phyloP scores from a whole-genome alignment of 768 basidiomycete genomes.

The Amanita exitialis region DNA sequence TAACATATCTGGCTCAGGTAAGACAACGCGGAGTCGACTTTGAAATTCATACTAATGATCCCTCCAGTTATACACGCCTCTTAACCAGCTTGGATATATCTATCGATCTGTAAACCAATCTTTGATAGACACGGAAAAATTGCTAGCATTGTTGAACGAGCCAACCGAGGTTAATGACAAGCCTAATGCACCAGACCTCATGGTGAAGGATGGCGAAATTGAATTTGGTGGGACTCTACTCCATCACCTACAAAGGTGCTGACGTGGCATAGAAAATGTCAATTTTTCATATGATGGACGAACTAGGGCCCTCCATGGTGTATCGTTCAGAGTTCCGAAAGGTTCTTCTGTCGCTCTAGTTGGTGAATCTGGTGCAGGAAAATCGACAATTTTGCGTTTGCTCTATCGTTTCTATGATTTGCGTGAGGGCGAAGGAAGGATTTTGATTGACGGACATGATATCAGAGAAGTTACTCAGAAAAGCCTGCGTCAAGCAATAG shows the following conservation, averaged over 20 bases:
- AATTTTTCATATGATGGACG: slow-evolving; percentile 77
- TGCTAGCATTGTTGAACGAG: slow-evolving; percentile 73
- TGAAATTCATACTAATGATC: slow-evolving; percentile 5
- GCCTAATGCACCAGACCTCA: slow-evolving; percentile 63
- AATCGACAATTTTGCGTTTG: slow-evolving; percentile 78
- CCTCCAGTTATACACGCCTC: slow-evolving; percentile 54
- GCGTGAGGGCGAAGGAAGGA: slow-evolving; percentile 65
- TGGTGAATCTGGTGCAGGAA: slow-evolving; percentile 74
- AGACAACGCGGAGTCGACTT: slow-evolving; percentile 7
- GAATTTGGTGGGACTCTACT: slow-evolving; percentile 60
- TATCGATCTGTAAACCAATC: slow-evolving; percentile 72
- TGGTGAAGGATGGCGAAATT: slow-evolving; percentile 67
- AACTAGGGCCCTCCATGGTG: slow-evolving; percentile 56
- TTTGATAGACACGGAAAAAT: slow-evolving; percentile 74
- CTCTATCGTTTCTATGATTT: slow-evolving; percentile 92
- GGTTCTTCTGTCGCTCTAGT: slow-evolving; percentile 86
- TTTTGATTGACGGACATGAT: slow-evolving; percentile 79
- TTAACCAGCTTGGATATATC: slow-evolving; percentile 70
- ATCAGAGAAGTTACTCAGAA: slow-evolving; percentile 79
- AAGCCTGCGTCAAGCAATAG: slow-evolving; percentile 71
- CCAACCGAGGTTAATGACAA: slow-evolving; percentile 79
- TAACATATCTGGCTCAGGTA: slow-evolving; percentile 75
- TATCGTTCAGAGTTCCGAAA: slow-evolving; percentile 85
- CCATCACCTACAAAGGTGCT: neutral
- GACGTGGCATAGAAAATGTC: slow-evolving; percentile 55